These are phyloP conservation scores for Aspergillus japonicus DNA, from an alignment of 2,329 filamentous ascomycete species.

Conservation along the genomic window DNA sequence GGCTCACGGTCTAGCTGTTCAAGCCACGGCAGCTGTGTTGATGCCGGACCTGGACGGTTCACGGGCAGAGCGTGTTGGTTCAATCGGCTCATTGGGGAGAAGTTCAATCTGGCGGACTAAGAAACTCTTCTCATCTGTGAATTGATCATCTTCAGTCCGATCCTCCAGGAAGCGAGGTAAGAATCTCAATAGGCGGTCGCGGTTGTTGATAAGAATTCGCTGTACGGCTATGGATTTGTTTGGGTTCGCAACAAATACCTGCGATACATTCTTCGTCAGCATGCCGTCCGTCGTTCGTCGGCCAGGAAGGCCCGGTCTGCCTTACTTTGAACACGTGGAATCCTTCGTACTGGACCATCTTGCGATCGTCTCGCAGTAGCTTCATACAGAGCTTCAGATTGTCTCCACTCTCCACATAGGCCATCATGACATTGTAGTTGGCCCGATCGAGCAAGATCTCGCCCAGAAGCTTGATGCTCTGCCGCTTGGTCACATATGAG, in stretches of 20 bases:
- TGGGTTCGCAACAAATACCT: constrained; percentile 96
- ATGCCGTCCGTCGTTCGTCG: not conserved
- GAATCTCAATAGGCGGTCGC: constrained; percentile 85
- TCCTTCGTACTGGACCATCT: constrained; percentile 99
- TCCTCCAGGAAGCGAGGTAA: constrained; percentile 90
- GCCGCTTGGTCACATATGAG: constrained; percentile 95
- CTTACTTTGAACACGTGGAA: constrained; percentile 94
- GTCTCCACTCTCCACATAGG: constrained; percentile 91
- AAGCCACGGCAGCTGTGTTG: constrained; percentile 33
- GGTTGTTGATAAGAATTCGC: constrained; percentile 93
- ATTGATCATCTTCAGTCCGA: constrained; percentile 94
- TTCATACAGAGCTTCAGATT: constrained; percentile 99
- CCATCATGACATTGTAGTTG: constrained; percentile 98
- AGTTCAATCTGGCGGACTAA: constrained; percentile 85
- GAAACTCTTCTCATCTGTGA: constrained; percentile 96
- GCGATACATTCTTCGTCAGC: constrained; percentile 23
- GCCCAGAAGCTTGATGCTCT: constrained; percentile 95
- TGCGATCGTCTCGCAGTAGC: constrained; percentile 86
- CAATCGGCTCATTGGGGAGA: constrained; percentile 44
- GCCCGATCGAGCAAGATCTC: constrained; percentile 92
- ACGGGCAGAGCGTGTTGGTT: constrained; percentile 31
- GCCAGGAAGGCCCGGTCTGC: not conserved
- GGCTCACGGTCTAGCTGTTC: constrained; percentile 1
- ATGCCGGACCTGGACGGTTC: constrained; percentile 27
- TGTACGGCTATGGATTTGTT: constrained; percentile 97